Conservation (phyloP, 2,329 filamentous ascomycete species). For the Tolypocladium sp. region DNA sequence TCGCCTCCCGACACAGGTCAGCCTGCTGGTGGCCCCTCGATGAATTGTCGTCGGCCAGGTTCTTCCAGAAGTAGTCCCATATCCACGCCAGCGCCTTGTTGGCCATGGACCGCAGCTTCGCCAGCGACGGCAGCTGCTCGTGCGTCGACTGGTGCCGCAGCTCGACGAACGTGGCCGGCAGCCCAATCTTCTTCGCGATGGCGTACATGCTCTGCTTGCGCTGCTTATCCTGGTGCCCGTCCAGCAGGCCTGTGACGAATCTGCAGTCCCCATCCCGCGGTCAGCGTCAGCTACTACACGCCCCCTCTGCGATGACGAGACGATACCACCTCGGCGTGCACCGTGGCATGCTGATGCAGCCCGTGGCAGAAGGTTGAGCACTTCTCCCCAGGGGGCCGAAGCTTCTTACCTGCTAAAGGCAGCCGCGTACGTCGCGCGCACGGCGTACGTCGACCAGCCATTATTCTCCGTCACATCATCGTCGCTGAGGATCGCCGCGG, state of each 20-base stretch:
- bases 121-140: slow-evolving; percentile 71
- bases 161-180: slow-evolving; percentile 77
- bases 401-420: slow-evolving; percentile 61
- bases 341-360: not conserved
- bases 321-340: not conserved
- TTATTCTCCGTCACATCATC: slow-evolving; percentile 23
- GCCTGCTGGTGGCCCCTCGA: not conserved
- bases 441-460: slow-evolving; percentile 46
- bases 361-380: not conserved
- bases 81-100: slow-evolving; percentile 71
- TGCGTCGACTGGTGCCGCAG: slow-evolving; percentile 85
- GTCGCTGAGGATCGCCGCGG: slow-evolving; percentile 61
- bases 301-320: not conserved
- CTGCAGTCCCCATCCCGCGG: slow-evolving; percentile 25
- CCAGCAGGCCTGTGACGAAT: slow-evolving; percentile 73
- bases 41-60: slow-evolving; percentile 25
- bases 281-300: not conserved
- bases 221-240: slow-evolving; percentile 60
- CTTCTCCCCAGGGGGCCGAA: not conserved
- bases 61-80: slow-evolving; percentile 79
- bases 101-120: slow-evolving; percentile 61
- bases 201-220: slow-evolving; percentile 66
- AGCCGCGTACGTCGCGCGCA: slow-evolving; percentile 61
- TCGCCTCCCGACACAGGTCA: slow-evolving; percentile 21
- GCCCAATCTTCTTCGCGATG: slow-evolving; percentile 56